These are phyloP conservation scores for Blastobotrys americana DNA, from an alignment of 805 yeast species.

Conservation along the genomic window DNA sequence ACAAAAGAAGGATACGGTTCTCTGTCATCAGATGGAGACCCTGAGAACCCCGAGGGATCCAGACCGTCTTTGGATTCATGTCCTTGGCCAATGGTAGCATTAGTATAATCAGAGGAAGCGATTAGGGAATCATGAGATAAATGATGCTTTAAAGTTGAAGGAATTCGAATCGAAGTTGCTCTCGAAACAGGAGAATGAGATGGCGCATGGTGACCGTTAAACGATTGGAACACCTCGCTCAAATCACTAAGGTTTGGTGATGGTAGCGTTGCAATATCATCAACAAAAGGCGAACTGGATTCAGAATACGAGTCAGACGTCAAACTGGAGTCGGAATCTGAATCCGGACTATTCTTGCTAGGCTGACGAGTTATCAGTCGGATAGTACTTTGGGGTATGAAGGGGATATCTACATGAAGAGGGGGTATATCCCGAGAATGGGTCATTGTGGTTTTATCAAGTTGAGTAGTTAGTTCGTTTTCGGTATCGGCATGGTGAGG, in stretches of 20 bases:
- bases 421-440: neutral
- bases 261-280: neutral
- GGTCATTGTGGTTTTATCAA: neutral
- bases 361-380: neutral
- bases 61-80: neutral
- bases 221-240: neutral
- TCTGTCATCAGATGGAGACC: neutral
- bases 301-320: neutral
- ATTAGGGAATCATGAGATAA: neutral
- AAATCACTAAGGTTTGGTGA: constrained; percentile 2
- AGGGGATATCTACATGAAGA: neutral
- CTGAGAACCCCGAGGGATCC: no score
- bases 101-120: neutral
- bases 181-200: neutral
- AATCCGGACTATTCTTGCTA: neutral
- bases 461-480: neutral
- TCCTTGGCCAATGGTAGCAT: neutral
- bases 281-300: neutral
- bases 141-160: neutral
- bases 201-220: neutral
- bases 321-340: neutral
- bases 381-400: neutral
- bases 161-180: constrained; percentile 1
- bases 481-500: no score
- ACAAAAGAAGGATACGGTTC: neutral